Conservation (phyloP, 768 basidiomycete species). For the Tubosaeta sp. region DNA sequence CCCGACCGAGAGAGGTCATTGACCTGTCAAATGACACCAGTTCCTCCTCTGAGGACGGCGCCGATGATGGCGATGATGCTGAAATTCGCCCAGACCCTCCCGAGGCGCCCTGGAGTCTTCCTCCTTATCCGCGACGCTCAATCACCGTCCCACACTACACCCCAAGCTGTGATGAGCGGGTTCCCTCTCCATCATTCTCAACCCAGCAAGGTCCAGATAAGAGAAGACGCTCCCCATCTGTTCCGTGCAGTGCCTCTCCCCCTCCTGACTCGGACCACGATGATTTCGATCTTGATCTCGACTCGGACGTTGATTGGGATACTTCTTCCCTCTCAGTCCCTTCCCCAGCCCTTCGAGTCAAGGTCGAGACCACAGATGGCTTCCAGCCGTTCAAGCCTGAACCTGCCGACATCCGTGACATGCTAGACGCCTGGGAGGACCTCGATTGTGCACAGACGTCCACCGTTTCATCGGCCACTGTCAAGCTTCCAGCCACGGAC, state of each 20-base stretch:
- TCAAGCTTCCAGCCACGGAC: slow-evolving; percentile 30
- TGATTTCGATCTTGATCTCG: slow-evolving; percentile 49
- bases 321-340: slow-evolving; percentile 37
- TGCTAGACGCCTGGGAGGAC: slow-evolving; percentile 70
- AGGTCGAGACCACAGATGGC: slow-evolving; percentile 25
- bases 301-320: slow-evolving; percentile 59
- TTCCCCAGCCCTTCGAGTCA: slow-evolving; percentile 19
- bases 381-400: slow-evolving; percentile 50
- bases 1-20: slow-evolving; percentile 29
- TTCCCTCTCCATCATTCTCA: slow-evolving; percentile 28
- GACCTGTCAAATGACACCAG: slow-evolving; percentile 38
- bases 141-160: slow-evolving; percentile 56
- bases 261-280: slow-evolving; percentile 59
- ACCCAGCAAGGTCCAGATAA: slow-evolving; percentile 19
- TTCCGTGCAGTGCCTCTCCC: slow-evolving; percentile 58
- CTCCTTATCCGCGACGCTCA: slow-evolving; percentile 54
- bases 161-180: slow-evolving; percentile 37
- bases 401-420: slow-evolving; percentile 55
- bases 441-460: slow-evolving; percentile 38
- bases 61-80: slow-evolving; percentile 16
- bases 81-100: slow-evolving; percentile 19
- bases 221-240: slow-evolving; percentile 55
- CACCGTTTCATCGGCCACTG: slow-evolving; percentile 25
- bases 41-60: slow-evolving; percentile 38
- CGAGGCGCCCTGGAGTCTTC: slow-evolving; percentile 46